Conservation (phyloP, 805 yeast species). For the Myxozyma geophila region DNA sequence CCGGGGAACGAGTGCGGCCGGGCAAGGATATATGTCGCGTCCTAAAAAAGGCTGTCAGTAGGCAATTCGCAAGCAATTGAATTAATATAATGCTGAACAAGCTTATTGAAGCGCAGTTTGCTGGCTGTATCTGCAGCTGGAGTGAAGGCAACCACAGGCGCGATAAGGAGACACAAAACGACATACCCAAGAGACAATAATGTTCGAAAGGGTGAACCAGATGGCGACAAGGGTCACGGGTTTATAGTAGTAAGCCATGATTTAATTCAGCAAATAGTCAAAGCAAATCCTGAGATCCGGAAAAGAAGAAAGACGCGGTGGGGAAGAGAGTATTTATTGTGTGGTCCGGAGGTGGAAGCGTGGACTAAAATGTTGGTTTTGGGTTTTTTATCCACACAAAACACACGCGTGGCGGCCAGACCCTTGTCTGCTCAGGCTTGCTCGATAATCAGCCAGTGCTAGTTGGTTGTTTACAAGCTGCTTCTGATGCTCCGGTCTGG, state of each 20-base stretch:
- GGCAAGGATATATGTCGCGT: constrained; percentile 26
- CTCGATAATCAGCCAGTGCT: background rate
- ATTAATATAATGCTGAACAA: too few species aligned
- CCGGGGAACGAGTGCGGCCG: constrained; percentile 36
- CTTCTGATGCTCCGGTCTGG: background rate
- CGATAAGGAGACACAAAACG: background rate
- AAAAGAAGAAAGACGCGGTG: background rate
- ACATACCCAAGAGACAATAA: constrained; percentile 32
- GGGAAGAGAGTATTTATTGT: background rate
- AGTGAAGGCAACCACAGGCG: background rate
- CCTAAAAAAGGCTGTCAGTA: constrained; percentile 15
- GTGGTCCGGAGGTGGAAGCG: background rate
- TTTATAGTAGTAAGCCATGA: constrained; percentile 28
- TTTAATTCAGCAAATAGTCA: background rate
- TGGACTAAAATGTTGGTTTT: background rate
- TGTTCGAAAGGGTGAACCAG: constrained; percentile 28
- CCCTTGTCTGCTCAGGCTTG: background rate
- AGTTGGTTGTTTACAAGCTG: background rate
- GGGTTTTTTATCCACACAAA: background rate
- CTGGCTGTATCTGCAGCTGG: too few species aligned
- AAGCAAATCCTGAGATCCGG: background rate
- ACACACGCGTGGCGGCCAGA: background rate
- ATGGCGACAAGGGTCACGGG: constrained; percentile 18
- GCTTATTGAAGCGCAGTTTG: too few species aligned
- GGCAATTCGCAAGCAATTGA: background rate